phyloP scores from a whole-genome alignment of 768 basidiomycete species.

The Phylloporus sp. region DNA sequence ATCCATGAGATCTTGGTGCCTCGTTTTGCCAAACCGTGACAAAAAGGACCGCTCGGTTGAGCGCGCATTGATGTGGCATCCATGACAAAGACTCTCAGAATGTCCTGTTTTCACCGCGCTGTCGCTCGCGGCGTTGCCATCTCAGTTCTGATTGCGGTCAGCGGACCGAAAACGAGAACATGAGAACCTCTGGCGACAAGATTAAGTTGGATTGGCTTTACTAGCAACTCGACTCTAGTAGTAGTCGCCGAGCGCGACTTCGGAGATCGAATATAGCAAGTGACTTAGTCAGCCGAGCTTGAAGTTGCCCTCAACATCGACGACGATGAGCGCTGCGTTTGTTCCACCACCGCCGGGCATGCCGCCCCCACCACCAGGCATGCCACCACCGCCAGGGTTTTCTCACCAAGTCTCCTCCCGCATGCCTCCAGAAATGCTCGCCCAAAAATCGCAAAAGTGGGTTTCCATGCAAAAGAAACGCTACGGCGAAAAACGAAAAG shows the following conservation, averaged over 20 bases:
- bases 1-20: too few species aligned
- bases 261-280: constrained; percentile 21
- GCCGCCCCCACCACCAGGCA: constrained; percentile 38
- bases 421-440: constrained; percentile 65
- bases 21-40: not conserved
- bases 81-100: not conserved
- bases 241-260: too few species aligned
- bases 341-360: constrained; percentile 40
- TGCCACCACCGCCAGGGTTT: constrained; percentile 34
- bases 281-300: constrained; percentile 26
- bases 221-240: too few species aligned
- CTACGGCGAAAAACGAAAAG: constrained; percentile 87
- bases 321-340: constrained; percentile 30
- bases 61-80: not conserved
- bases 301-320: constrained; percentile 27
- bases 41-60: not conserved
- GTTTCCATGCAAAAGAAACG: constrained; percentile 88
- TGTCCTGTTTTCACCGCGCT: too few species aligned
- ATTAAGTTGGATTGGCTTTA: too few species aligned
- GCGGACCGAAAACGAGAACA: not conserved
- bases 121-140: not conserved
- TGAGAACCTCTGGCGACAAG: too few species aligned
- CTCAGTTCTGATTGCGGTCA: not conserved
- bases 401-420: constrained; percentile 35
- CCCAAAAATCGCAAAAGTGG: constrained; percentile 96